These are phyloP conservation scores for Sporodiniella umbellata DNA, from an alignment of 371 early-diverging fungal species.

Conservation along the genomic window DNA sequence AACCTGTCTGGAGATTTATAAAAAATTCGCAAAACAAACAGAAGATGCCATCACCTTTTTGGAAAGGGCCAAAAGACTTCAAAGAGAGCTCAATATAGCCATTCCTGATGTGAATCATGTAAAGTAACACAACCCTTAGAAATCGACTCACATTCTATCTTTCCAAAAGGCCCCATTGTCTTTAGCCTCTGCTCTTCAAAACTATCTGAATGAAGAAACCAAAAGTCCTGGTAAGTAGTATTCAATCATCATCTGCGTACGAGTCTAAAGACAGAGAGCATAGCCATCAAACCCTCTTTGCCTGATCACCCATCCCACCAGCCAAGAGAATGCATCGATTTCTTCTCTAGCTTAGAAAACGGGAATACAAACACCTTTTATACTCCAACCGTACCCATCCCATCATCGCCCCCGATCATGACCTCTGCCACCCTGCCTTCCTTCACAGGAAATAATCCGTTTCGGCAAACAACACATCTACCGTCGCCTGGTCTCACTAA, in stretches of 20 bases:
- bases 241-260: not conserved
- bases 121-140: constrained; percentile 9
- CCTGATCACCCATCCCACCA: constrained; percentile 10
- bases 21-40: constrained; percentile 83
- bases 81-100: constrained; percentile 66
- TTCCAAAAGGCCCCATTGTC: constrained; percentile 74
- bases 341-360: constrained; percentile 71
- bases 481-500: not conserved
- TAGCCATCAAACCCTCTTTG: not conserved
- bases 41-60: constrained; percentile 77
- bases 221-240: constrained; percentile 5
- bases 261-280: no score
- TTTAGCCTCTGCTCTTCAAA: constrained; percentile 82
- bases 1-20: constrained; percentile 85
- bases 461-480: constrained; percentile 6
- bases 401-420: not conserved
- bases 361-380: constrained; percentile 48
- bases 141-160: constrained; percentile 1
- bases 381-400: constrained; percentile 20
- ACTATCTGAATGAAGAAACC: constrained; percentile 57
- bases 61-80: constrained; percentile 70
- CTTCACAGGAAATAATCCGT: constrained; percentile 16
- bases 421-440: not conserved
- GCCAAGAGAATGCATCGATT: constrained; percentile 64
- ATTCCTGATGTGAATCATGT: constrained; percentile 88